Percentiles rank a stretch among this genome's conserved stretches.
Evolutionary conservation across 1,284 basidiomycete genomes (phyloP).

Genomic region (Coniferiporia weirii): DNA sequence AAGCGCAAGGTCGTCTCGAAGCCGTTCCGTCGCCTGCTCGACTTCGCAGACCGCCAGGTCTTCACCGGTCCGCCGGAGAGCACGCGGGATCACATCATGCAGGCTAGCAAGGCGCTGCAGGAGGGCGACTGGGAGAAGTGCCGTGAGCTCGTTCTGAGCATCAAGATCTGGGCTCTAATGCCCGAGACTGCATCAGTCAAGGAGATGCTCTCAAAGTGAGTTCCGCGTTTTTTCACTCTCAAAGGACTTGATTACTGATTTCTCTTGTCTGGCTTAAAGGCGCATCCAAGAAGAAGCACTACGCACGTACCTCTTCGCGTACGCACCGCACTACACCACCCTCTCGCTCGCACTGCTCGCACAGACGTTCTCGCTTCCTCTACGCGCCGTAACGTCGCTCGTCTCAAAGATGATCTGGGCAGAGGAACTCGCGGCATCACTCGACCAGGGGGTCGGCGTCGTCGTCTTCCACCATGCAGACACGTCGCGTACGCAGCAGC

Average conservation of each 20-base stretch:
- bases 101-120: conserved; percentile 96
- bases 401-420: conserved; percentile 99
- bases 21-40: conserved; percentile 91
- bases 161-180: conserved; percentile 98
- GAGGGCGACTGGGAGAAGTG: conserved; percentile 97
- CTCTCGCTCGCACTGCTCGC: conserved; percentile 86
- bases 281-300: conserved; percentile 98
- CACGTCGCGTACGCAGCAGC: conserved; percentile 83
- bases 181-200: conserved; percentile 86
- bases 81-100: conserved; percentile 99
- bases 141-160: conserved; percentile 86
- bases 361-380: conserved; percentile 80
- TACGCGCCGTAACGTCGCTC: conserved; percentile 82
- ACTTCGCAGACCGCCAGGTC: conserved; percentile 96
- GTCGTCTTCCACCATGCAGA: conserved; percentile 90
- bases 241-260: neutral
- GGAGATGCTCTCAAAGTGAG: conserved; percentile 89
- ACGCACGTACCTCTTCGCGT: conserved; percentile 97
- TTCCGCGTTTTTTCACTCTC: conserved; percentile 18
- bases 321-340: conserved; percentile 90
- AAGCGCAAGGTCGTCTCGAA: conserved; percentile 91
- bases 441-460: conserved; percentile 86
- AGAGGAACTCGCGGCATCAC: conserved; percentile 89
- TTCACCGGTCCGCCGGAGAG: conserved; percentile 99
- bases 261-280: conserved; percentile 33